Conservation (phyloP, 2,329 filamentous ascomycete genomes). For the Cladosporium sp. region DNA sequence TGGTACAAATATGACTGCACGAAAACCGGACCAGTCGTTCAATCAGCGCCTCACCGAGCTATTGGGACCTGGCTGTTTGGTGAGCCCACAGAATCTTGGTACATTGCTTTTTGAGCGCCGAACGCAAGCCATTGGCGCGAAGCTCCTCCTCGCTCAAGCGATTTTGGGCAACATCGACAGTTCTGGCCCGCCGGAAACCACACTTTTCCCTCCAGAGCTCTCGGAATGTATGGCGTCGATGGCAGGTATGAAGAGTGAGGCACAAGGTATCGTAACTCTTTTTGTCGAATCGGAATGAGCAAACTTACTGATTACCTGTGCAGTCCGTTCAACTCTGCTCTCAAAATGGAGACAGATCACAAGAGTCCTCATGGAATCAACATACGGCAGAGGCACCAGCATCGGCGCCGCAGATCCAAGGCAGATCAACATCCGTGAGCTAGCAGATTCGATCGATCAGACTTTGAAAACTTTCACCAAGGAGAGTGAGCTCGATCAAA, state of each 20-base stretch:
- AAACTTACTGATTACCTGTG: not conserved
- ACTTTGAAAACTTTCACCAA: not conserved
- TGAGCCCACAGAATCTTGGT: not conserved
- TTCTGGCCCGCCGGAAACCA: not conserved
- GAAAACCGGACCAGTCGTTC: not conserved
- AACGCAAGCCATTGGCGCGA: not conserved
- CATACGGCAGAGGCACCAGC: not conserved
- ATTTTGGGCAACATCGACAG: not conserved
- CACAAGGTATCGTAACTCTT: not conserved
- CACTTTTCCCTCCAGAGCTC: not conserved
- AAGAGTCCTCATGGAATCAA: not conserved
- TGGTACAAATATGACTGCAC: not conserved
- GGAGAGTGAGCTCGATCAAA: not conserved
- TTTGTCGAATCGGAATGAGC: too few relatives aligned
- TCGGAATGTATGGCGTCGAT: conserved; percentile 2
- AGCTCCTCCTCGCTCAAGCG: not conserved
- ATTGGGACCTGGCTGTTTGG: not conserved
- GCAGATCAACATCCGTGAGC: not conserved
- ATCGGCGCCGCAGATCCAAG: not conserved
- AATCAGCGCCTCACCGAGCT: not conserved
- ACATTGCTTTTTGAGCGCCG: not conserved
- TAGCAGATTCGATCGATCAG: not conserved
- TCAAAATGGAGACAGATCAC: not conserved
- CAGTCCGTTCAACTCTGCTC: not conserved
- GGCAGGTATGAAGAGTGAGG: not conserved